A percentile compares a stretch with the other conserved stretches of the same genome.
Conservation (phyloP, 495 filamentous ascomycete species). For the Penicillium simplicissimum region DNA sequence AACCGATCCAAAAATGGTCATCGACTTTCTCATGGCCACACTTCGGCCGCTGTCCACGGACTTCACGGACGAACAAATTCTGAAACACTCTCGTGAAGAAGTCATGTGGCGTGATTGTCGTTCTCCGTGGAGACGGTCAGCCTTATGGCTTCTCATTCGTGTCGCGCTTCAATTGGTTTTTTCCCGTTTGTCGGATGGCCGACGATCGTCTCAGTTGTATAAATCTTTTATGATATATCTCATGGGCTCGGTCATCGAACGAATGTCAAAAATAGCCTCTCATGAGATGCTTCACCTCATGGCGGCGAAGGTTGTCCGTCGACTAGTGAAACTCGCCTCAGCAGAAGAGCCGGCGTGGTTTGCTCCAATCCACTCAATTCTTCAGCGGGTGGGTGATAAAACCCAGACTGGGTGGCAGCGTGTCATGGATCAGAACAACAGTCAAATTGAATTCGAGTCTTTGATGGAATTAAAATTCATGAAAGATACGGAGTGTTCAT, state of each 20-base stretch:
- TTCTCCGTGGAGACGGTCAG: slow-evolving; percentile 56
- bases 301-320: slow-evolving; percentile 50
- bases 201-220: slow-evolving; percentile 35
- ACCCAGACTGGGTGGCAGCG: slow-evolving; percentile 12
- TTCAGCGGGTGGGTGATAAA: not conserved
- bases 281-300: slow-evolving; percentile 46
- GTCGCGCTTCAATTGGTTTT: slow-evolving; percentile 48
- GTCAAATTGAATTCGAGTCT: not conserved
- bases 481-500: slow-evolving; percentile 3
- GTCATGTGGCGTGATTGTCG: slow-evolving; percentile 47
- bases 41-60: slow-evolving; percentile 45
- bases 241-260: slow-evolving; percentile 41
- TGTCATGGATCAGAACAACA: slow-evolving; percentile 1
- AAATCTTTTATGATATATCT: slow-evolving; percentile 59
- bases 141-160: slow-evolving; percentile 61
- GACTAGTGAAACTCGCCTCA: slow-evolving; percentile 46
- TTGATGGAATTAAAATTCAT: slow-evolving; percentile 5
- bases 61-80: slow-evolving; percentile 33
- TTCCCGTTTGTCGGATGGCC: not conserved
- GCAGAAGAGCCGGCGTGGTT: slow-evolving; percentile 12
- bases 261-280: slow-evolving; percentile 9
- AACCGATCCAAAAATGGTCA: slow-evolving; percentile 53
- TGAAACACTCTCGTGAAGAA: slow-evolving; percentile 64
- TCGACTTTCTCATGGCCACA: slow-evolving; percentile 52
- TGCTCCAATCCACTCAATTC: slow-evolving; percentile 2